These are phyloP conservation scores for Eutrema japonicum DNA, from an alignment of 345 rosid genomes.

Conservation along the genomic window DNA sequence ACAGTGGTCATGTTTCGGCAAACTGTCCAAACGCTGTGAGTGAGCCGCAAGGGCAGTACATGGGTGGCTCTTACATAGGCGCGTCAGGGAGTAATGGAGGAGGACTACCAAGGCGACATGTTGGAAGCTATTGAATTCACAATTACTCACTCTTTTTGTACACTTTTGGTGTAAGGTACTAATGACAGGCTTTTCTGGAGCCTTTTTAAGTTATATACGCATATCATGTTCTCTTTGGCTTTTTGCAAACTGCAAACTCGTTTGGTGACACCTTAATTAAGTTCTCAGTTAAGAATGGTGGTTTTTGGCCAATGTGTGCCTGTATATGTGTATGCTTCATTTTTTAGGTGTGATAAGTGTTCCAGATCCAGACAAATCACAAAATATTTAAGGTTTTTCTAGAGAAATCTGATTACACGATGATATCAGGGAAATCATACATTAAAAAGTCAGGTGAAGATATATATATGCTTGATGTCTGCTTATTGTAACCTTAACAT, in stretches of 20 bases:
- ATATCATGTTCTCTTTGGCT: neutral
- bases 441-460: conserved; percentile 9
- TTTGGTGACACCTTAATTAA: neutral
- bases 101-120: conserved; percentile 50
- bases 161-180: neutral
- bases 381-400: conserved; percentile 27
- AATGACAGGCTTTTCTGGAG: conserved; percentile 10
- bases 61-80: conserved; percentile 40
- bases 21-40: conserved; percentile 69
- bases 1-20: conserved; percentile 57
- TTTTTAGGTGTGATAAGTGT: neutral
- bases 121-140: conserved; percentile 52
- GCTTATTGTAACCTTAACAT: too few relatives aligned
- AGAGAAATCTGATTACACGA: conserved; percentile 84
- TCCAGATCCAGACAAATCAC: neutral
- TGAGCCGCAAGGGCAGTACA: conserved; percentile 51
- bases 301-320: neutral
- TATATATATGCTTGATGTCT: too few relatives aligned
- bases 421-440: conserved; percentile 85
- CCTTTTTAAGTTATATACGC: conserved; percentile 1
- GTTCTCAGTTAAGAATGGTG: conserved; percentile 3
- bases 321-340: neutral
- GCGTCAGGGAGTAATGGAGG: conserved; percentile 39
- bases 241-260: conserved; percentile 30
- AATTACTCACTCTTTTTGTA: conserved; percentile 7